Conservation (phyloP, 148 eudicot genomes). For the Rhododendron ovatum region DNA sequence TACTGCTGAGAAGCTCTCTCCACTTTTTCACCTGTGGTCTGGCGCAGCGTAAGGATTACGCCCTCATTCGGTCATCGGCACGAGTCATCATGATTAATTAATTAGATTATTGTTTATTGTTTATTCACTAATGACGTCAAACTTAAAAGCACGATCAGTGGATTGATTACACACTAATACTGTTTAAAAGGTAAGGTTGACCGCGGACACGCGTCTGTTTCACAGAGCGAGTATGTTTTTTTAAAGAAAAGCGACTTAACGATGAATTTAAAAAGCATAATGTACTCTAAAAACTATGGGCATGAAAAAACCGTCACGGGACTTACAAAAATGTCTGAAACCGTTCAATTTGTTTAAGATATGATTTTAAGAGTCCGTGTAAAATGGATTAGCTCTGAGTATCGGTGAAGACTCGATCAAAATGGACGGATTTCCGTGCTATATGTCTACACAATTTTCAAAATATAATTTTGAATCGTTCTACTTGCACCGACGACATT, state of each 20-base stretch:
- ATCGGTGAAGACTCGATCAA: too few species aligned
- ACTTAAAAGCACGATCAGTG: neutral
- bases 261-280: too few species aligned
- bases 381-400: too few species aligned
- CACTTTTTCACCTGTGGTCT: neutral
- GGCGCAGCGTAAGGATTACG: neutral
- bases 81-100: neutral
- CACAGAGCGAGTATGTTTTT: neutral
- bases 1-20: too few species aligned
- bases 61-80: neutral
- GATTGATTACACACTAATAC: neutral
- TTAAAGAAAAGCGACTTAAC: neutral
- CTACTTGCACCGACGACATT: too few species aligned
- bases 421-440: too few species aligned
- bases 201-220: neutral
- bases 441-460: too few species aligned
- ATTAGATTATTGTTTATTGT: neutral
- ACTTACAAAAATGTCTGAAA: accelerated
- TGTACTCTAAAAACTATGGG: too few species aligned
- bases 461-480: too few species aligned
- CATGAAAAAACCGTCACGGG: too few species aligned
- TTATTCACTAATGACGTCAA: neutral
- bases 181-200: neutral
- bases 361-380: too few species aligned
- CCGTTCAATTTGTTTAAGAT: too few species aligned